Evolutionary conservation across 306 rosid species (phyloP), one percentile per base, ranked within the genome.

Genomic region (Sindora glabra): DNA sequence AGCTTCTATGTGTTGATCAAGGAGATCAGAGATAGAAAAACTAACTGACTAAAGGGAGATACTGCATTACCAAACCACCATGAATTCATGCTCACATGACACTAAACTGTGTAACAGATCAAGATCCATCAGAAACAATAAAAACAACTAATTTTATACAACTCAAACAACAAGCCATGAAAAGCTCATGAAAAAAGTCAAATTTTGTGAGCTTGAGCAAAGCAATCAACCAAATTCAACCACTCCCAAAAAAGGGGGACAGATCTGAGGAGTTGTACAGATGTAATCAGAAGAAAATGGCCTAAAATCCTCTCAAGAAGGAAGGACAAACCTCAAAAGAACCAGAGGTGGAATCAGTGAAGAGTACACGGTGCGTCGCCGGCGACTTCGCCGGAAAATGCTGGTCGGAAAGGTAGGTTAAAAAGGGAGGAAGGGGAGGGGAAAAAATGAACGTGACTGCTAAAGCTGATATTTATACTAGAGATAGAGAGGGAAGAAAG

Each of bases 381-480:
- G 78, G 83, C 52, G 68, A 62, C 0, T 15, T 67, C 68, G 82
- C 81, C 82, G 84, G 85, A 8, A 57, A 58, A 6, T 3, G 29
- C 56, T 14, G 59, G 51, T 53, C 48, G 58, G 25, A 16, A 16
- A 41, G 29, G 51, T 36, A 3, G 41, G 57, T 0, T 53, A 8
- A 18, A 21, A 19, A 36, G 16, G 30, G 61, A 53, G 16, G n/a
- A n/a, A 37, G 29, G 30, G 21, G 56, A 50, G 46, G 13, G 48
- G 62, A 72, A 84, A 87, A 83, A 81, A 0, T 0, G 19, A 3
- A 0, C 47, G 0, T 0, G 0, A 0, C 0, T 0, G 3, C 6
- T 16, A 0, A 56, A 40, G 75, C 14, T 46, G 44, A 3, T 75
- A 84, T 87, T 87, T 87, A 87, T 84, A 81, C 68, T 2, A 49